Conservation (phyloP, 768 basidiomycete species). For the Sistotremastrum suecicum region DNA sequence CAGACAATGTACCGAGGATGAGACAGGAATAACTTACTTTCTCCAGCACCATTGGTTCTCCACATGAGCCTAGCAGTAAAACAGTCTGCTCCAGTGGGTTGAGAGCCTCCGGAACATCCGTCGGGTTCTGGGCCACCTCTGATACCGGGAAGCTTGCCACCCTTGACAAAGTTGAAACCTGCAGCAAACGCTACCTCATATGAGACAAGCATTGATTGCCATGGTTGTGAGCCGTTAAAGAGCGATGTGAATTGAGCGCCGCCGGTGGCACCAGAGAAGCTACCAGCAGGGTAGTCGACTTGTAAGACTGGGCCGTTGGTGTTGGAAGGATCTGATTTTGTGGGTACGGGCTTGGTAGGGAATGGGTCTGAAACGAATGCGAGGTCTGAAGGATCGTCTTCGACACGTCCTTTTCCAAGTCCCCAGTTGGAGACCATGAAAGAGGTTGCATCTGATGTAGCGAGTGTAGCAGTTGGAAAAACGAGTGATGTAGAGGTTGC, state of each 20-base stretch:
- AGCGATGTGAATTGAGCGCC: constrained; percentile 56
- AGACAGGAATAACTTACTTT: constrained; percentile 33
- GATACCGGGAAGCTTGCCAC: constrained; percentile 66
- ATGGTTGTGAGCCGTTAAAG: constrained; percentile 37
- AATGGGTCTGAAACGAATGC: constrained; percentile 58
- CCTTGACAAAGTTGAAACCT: constrained; percentile 55
- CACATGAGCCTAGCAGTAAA: constrained; percentile 71
- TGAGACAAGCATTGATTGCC: constrained; percentile 53
- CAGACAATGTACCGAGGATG: neutral
- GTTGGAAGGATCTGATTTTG: neutral
- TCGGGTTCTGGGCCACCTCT: constrained; percentile 49
- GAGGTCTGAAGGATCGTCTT: constrained; percentile 40
- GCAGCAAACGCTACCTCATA: constrained; percentile 64
- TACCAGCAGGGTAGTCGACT: constrained; percentile 49
- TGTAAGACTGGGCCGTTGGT: constrained; percentile 28
- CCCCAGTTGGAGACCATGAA: constrained; percentile 46
- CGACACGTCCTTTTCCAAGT: constrained; percentile 44
- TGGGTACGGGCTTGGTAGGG: constrained; percentile 29
- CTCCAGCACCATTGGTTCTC: constrained; percentile 47
- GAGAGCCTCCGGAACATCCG: constrained; percentile 57
- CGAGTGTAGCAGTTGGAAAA: constrained; percentile 48
- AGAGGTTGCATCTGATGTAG: constrained; percentile 32
- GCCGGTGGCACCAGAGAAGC: constrained; percentile 43
- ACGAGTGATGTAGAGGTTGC: constrained; percentile 47
- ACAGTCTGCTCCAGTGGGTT: constrained; percentile 51